A percentile compares a stretch with the other conserved stretches of the same genome.
phyloP scores from a whole-genome alignment of 2,329 filamentous ascomycete genomes.

The Monilinia vaccinii-corymbosi region DNA sequence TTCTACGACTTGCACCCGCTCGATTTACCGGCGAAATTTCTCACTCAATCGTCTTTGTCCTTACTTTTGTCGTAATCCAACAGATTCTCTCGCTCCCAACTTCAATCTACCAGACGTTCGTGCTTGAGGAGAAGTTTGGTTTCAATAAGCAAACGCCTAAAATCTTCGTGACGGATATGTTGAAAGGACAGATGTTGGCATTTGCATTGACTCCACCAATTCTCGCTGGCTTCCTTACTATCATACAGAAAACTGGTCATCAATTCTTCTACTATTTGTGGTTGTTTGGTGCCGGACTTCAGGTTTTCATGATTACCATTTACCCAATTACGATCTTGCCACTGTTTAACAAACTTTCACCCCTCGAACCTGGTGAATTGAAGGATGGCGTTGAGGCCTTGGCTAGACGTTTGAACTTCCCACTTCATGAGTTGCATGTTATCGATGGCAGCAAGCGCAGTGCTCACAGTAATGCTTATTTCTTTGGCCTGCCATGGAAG shows the following conservation, averaged over 20 bases:
- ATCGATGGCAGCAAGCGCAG: conserved; percentile 88
- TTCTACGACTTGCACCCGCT: conserved; percentile 65
- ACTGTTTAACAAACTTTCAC: conserved; percentile 96
- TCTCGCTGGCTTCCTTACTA: conserved; percentile 83
- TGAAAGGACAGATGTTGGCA: conserved; percentile 81
- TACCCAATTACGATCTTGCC: conserved; percentile 93
- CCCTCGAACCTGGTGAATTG: conserved; percentile 75
- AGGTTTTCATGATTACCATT: conserved; percentile 91
- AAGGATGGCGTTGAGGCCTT: conserved; percentile 83
- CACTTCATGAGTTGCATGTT: conserved; percentile 84
- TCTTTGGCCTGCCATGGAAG: conserved; percentile 97
- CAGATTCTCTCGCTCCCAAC: conserved; percentile 71
- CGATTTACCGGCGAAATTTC: conserved; percentile 86
- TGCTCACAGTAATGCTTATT: conserved; percentile 87
- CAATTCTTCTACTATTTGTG: conserved; percentile 98
- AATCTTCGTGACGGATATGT: conserved; percentile 79
- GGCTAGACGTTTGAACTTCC: conserved; percentile 78
- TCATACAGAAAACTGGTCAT: conserved; percentile 87
- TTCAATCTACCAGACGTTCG: conserved; percentile 87
- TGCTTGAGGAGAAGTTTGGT: conserved; percentile 91
- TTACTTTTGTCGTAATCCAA: conserved; percentile 75
- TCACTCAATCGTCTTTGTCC: conserved; percentile 86
- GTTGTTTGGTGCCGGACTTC: conserved; percentile 81
- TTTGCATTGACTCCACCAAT: conserved; percentile 77
- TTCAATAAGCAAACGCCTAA: conserved; percentile 97